Conservation (phyloP, 148 eudicot genomes). For the Oxyria digyna region DNA sequence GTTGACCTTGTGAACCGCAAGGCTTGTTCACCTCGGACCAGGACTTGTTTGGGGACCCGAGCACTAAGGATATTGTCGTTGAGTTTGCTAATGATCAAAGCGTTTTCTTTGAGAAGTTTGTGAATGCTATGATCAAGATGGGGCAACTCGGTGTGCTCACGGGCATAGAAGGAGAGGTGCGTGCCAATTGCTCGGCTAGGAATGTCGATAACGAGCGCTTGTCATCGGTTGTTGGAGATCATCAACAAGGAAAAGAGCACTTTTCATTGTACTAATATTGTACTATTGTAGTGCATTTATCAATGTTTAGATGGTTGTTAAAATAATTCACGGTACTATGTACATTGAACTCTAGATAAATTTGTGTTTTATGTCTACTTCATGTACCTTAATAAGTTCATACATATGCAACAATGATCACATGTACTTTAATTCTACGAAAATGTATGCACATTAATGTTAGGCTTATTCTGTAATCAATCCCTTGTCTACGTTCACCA, state of each 20-base stretch:
- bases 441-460: too few species aligned
- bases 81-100: conserved; percentile 20
- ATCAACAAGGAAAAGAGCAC: conserved; percentile 3
- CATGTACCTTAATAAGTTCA: not conserved
- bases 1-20: conserved; percentile 24
- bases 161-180: conserved; percentile 25
- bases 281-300: not conserved
- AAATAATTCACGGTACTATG: not conserved
- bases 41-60: conserved; percentile 20
- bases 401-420: not conserved
- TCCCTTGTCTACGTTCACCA: too few species aligned
- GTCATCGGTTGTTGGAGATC: conserved; percentile 16
- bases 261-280: not conserved
- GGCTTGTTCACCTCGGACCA: conserved; percentile 34
- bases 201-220: conserved; percentile 16
- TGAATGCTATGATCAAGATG: conserved; percentile 24
- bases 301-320: not conserved
- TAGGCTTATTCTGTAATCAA: too few species aligned
- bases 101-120: conserved; percentile 29
- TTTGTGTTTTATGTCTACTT: not conserved
- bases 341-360: not conserved
- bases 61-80: conserved; percentile 16
- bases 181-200: conserved; percentile 23
- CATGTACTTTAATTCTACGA: not conserved
- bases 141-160: conserved; percentile 29